Conservation (phyloP, 2,329 filamentous ascomycete species). For the Cryphonectria naterciae region DNA sequence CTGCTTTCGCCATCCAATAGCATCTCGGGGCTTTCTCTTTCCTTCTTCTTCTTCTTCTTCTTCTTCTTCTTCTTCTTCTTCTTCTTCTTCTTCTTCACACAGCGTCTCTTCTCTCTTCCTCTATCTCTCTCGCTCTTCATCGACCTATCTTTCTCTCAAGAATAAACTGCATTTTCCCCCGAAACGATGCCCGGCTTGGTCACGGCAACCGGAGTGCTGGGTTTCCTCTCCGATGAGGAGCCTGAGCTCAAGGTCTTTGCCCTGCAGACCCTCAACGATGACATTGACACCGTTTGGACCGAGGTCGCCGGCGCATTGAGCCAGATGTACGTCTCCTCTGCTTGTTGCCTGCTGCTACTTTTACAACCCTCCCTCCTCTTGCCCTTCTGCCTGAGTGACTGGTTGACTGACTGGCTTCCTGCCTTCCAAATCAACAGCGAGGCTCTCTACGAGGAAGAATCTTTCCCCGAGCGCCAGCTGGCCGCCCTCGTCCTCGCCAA, state of each 20-base stretch:
- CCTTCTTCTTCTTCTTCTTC: neutral
- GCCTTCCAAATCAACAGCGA: constrained; percentile 62
- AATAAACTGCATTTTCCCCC: constrained; percentile 21
- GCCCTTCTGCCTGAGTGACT: constrained; percentile 2
- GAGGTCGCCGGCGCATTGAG: constrained; percentile 91
- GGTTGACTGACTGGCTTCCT: constrained; percentile 23
- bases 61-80: neutral
- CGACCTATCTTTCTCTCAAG: neutral
- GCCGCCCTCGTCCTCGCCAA: constrained; percentile 94
- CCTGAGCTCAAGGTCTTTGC: constrained; percentile 93
- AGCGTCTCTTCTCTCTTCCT: neutral
- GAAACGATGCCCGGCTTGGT: constrained; percentile 84
- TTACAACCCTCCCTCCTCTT: neutral
- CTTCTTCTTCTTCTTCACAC: neutral
- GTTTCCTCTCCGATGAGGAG: constrained; percentile 94
- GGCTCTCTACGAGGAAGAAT: constrained; percentile 94
- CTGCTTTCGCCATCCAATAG: neutral
- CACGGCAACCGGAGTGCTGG: constrained; percentile 91
- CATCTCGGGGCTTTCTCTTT: neutral
- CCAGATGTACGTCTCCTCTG: constrained; percentile 70
- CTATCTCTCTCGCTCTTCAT: no score
- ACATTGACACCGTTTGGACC: constrained; percentile 97
- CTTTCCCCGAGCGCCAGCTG: constrained; percentile 90
- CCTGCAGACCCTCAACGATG: constrained; percentile 90
- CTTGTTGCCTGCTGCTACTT: neutral